Conservation (phyloP, 495 filamentous ascomycete genomes). For the Penicillium samsonianum region DNA sequence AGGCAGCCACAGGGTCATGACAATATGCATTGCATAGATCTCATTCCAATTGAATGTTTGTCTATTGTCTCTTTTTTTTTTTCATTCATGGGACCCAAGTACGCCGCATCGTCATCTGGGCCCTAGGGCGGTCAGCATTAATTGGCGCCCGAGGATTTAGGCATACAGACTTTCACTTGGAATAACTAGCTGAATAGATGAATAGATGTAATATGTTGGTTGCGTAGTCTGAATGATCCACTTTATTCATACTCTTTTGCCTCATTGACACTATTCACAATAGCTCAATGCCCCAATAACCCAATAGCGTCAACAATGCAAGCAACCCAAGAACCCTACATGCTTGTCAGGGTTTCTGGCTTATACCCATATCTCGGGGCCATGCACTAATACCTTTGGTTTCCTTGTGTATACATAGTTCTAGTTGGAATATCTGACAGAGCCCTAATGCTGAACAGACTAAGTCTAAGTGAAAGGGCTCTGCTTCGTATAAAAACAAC, state of each 20-base stretch:
- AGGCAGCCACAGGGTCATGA: slow-evolving; percentile 7
- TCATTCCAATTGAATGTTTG: slow-evolving; percentile 8
- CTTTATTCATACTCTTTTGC: neutral
- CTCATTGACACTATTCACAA: neutral
- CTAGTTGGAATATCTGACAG: neutral
- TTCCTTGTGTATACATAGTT: neutral
- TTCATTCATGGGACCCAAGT: slow-evolving; percentile 9
- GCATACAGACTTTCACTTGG: neutral
- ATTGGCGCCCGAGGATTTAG: slow-evolving; percentile 5
- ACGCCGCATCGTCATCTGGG: slow-evolving; percentile 26
- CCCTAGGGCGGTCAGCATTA: slow-evolving; percentile 32
- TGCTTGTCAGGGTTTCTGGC: neutral
- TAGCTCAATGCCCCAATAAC: neutral
- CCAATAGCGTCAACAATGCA: neutral
- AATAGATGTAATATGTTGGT: neutral
- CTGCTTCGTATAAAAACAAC: neutral
- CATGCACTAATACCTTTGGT: neutral
- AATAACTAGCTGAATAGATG: neutral
- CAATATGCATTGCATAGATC: slow-evolving; percentile 17
- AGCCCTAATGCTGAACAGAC: neutral
- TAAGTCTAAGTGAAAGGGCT: neutral
- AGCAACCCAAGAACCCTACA: neutral
- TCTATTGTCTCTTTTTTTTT: slow-evolving; percentile 13
- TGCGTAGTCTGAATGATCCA: neutral
- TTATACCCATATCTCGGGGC: neutral